A percentile compares a stretch with the other conserved stretches of the same genome.
These are phyloP conservation scores for Orbilia javanica DNA, from an alignment of 2,329 filamentous ascomycete species.

Conservation along the genomic window DNA sequence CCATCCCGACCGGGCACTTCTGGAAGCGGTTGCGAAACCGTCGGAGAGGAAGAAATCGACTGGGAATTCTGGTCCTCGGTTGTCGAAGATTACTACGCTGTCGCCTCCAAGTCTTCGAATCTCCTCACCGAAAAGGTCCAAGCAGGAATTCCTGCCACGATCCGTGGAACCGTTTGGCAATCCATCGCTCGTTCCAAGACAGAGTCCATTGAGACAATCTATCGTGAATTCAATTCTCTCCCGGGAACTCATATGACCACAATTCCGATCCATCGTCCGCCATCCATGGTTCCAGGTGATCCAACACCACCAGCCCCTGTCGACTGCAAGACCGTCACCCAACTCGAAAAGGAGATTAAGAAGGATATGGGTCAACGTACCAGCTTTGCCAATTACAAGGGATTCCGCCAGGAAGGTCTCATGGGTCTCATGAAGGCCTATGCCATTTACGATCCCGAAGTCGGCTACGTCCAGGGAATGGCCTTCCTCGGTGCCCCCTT, in stretches of 20 bases:
- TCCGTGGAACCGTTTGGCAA: conserved; percentile 99
- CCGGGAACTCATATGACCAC: conserved; percentile 60
- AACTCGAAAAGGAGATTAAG: conserved; percentile 88
- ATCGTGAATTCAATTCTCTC: conserved; percentile 79
- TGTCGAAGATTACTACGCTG: conserved; percentile 91
- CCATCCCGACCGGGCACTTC: conserved; percentile 45
- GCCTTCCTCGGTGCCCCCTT: conserved; percentile 98
- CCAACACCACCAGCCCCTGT: conserved; percentile 36
- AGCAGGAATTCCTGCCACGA: conserved; percentile 91
- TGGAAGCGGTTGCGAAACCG: conserved; percentile 11
- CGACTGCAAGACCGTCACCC: conserved; percentile 60
- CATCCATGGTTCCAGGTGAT: conserved; percentile 47
- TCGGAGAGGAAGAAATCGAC: conserved; percentile 73
- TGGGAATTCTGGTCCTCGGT: conserved; percentile 99
- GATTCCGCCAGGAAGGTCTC: conserved; percentile 87
- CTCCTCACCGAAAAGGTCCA: conserved; percentile 92
- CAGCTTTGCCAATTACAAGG: conserved; percentile 95
- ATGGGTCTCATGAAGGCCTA: conserved; percentile 98
- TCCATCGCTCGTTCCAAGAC: conserved; percentile 96
- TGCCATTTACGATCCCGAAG: conserved; percentile 90
- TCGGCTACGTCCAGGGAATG: conserved; percentile 98
- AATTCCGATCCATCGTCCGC: conserved; percentile 51
- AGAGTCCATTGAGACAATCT: conserved; percentile 87
- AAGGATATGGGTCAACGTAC: conserved; percentile 91
- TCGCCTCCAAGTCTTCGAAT: conserved; percentile 85